Conservation (phyloP, 2,329 filamentous ascomycete species). For the Pleurostoma richardsiae region DNA sequence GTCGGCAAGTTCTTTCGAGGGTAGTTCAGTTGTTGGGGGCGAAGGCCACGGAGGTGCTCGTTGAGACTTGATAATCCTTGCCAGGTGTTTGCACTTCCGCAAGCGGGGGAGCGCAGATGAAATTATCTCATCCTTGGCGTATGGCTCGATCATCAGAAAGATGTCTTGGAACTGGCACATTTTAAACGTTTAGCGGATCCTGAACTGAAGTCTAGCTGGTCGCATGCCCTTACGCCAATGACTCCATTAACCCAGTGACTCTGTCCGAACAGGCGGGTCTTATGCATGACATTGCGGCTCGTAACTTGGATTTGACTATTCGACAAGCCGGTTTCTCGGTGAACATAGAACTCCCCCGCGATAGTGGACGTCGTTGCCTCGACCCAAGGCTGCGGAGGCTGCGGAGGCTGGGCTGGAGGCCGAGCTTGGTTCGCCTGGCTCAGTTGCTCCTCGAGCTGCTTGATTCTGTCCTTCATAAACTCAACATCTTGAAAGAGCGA, state of each 20-base stretch:
- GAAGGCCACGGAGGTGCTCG: conserved; percentile 43
- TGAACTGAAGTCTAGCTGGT: too few species aligned
- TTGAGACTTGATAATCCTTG: conserved; percentile 43
- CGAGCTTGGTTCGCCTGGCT: conserved; percentile 15
- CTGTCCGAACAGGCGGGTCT: conserved; percentile 8
- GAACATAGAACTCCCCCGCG: conserved; percentile 36
- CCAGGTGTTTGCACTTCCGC: conserved; percentile 47
- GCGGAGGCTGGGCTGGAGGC: conserved; percentile 7
- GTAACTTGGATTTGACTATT: conserved; percentile 7
- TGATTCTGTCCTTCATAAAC: conserved; percentile 30
- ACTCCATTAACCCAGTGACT: conserved; percentile 6
- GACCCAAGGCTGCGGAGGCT: conserved; percentile 21
- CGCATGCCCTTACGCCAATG: background rate
- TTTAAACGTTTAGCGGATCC: too few species aligned
- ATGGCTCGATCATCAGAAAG: conserved; percentile 37
- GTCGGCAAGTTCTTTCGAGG: conserved; percentile 37
- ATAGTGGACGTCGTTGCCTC: conserved; percentile 30
- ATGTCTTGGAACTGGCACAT: conserved; percentile 33
- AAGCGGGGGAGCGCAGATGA: conserved; percentile 23
- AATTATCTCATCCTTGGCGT: conserved; percentile 28
- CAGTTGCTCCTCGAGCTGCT: conserved; percentile 37
- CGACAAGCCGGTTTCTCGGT: conserved; percentile 23
- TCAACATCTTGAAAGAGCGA: conserved; percentile 22
- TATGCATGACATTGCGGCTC: background rate
- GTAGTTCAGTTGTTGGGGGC: conserved; percentile 34